A percentile compares a stretch with the other conserved stretches of the same genome.
Evolutionary conservation across 306 rosid species (phyloP).

Genomic region (Sesbania bispinosa): DNA sequence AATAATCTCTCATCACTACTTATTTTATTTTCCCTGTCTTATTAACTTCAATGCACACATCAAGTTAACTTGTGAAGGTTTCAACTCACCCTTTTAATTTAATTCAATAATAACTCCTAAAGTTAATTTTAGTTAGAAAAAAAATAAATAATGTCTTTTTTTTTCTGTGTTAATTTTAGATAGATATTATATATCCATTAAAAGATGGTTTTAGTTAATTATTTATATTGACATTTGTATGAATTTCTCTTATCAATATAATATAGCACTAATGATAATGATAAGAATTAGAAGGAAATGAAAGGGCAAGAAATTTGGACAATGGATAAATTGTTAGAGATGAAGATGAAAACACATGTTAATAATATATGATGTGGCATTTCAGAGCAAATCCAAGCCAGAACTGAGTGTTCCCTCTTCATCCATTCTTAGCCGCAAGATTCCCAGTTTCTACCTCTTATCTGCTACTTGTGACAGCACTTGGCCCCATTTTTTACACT

Average conservation of each 20-base stretch:
- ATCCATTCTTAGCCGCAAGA: constrained; percentile 44
- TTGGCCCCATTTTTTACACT: constrained; percentile 39
- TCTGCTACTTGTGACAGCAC: constrained; percentile 51
- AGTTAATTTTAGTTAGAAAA: background rate
- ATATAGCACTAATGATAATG: background rate
- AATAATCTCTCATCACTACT: constrained; percentile 2
- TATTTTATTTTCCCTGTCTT: background rate
- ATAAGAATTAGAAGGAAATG: background rate
- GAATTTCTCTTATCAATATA: background rate
- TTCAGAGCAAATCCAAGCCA: background rate
- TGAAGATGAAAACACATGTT: background rate
- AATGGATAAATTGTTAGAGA: background rate
- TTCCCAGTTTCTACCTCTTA: constrained; percentile 39
- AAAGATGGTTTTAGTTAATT: background rate
- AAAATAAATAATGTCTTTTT: background rate
- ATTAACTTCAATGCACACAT: background rate
- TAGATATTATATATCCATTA: background rate
- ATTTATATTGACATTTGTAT: background rate
- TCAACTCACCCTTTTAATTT: background rate
- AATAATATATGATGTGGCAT: background rate
- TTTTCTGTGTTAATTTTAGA: background rate
- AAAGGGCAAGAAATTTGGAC: constrained; percentile 8
- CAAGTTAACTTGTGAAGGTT: background rate
- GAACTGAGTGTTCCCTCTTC: constrained; percentile 21
- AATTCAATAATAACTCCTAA: background rate